These are phyloP conservation scores for Botrytis tulipae DNA, from an alignment of 2,329 filamentous ascomycete species.

Conservation along the genomic window DNA sequence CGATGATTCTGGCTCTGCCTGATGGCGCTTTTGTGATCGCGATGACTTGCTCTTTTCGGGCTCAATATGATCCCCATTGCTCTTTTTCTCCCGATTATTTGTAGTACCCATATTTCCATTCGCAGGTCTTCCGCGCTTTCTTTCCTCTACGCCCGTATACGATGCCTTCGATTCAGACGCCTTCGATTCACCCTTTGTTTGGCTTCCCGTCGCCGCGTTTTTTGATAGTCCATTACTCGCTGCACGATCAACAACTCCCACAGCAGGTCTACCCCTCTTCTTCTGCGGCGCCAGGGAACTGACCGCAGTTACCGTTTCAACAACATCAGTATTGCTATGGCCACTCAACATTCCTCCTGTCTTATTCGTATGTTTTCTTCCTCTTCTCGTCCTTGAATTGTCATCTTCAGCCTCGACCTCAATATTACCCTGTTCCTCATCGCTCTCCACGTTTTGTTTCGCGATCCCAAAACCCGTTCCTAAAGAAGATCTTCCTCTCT, in stretches of 20 bases:
- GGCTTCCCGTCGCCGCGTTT: background rate
- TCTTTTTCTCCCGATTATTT: background rate
- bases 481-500: background rate
- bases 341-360: background rate
- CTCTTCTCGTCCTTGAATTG: background rate
- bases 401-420: background rate
- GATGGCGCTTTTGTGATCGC: conserved; percentile 5
- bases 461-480: background rate
- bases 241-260: background rate
- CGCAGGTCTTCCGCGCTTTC: background rate
- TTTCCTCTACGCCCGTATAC: background rate
- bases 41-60: background rate
- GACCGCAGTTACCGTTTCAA: conserved; percentile 4
- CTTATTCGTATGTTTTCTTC: background rate
- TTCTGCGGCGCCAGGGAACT: conserved; percentile 10
- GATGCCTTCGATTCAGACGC: background rate
- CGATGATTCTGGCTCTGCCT: background rate
- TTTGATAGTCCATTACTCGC: background rate
- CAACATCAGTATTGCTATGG: background rate
- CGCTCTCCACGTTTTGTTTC: background rate
- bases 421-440: background rate
- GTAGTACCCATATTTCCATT: background rate
- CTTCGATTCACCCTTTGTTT: background rate
- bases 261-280: conserved; percentile 10
- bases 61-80: background rate